Evolutionary conservation across 352 stramenopile species (phyloP), one percentile per base, ranked within the genome.

Genomic region (Aphanomyces cochlioides): DNA sequence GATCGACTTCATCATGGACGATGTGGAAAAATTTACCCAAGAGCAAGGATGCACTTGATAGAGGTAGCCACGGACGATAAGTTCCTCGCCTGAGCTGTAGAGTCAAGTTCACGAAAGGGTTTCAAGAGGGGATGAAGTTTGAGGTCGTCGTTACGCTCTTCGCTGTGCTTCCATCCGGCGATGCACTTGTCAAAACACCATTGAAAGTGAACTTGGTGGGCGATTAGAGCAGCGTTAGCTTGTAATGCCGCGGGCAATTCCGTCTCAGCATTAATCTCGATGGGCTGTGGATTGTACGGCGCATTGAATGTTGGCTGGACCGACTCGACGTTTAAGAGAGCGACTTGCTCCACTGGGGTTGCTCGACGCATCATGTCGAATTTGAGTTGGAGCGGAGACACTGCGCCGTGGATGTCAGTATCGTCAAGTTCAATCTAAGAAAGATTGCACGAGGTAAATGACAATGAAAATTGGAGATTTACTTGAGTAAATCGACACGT

Each of bases 121-220:
- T 85, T 58, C 56, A 90, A 60, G 7, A 75, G 79, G 10, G 83
- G 83, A 50, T 90, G 80, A 5, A 87, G 39, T 19, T 77, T 75
- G 2, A 73, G 65, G 0, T 61, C 65, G 50, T 89, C 80, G 47
- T 87, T 76, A 38, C 83, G 79, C 0, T 72, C 47, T 1, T 72
- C 41, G 7, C 79, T 78, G 19, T 78, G 75, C 34, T 63, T 69
- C 83, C 83, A 89, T 0, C 81, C 81, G 37, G 69, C 72, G 4
- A 88, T 37, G 21, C 75, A 74, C 64, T 87, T 89, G n/a, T 70
- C 37, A 19, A 73, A 78, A 47, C 81, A 90, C 81, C 81, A 90
- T 34, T 88, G 78, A 47, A 83, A 89, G 70, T 90, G 83, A 13
- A 90, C 74, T 73, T 90, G 83, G 1, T 79, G 67, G 0, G 81